A percentile compares a stretch with the other conserved stretches of the same genome.
phyloP scores from a whole-genome alignment of 345 rosid species.

The Eucalyptus cladocalyx region DNA sequence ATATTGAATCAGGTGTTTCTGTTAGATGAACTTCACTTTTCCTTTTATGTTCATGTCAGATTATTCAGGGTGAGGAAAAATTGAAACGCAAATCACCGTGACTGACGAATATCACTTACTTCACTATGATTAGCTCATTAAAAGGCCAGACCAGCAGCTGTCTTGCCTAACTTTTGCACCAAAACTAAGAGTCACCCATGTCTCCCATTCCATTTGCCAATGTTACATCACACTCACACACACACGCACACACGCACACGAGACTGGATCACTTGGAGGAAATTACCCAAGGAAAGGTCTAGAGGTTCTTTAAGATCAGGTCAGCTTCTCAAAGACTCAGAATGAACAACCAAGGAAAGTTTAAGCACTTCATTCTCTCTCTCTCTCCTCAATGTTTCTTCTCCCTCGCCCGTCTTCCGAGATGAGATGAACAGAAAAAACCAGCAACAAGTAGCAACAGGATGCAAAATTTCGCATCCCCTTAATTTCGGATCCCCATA shows the following conservation, averaged over 20 bases:
- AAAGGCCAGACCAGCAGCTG: background rate
- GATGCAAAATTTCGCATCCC: background rate
- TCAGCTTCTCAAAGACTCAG: background rate
- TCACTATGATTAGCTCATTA: background rate
- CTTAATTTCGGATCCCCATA: background rate
- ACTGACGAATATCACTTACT: background rate
- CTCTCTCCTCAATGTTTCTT: background rate
- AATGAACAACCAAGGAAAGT: too few species aligned
- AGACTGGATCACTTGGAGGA: background rate
- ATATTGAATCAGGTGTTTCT: background rate
- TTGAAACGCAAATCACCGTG: too few species aligned
- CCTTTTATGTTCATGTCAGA: too few species aligned
- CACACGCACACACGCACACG: background rate
- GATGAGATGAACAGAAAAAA: background rate
- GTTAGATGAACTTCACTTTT: background rate
- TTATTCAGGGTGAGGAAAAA: too few species aligned
- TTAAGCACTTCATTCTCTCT: too few species aligned
- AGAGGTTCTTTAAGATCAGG: background rate
- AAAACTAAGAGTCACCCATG: background rate
- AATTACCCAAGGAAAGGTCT: background rate
- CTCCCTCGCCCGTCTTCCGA: background rate
- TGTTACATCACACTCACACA: too few species aligned
- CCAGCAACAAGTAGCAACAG: background rate
- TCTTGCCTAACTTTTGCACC: background rate
- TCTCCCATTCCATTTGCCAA: background rate